These are phyloP conservation scores for Halteria grandinella DNA, from an alignment of 73 alveolate species.

Conservation along the genomic window DNA sequence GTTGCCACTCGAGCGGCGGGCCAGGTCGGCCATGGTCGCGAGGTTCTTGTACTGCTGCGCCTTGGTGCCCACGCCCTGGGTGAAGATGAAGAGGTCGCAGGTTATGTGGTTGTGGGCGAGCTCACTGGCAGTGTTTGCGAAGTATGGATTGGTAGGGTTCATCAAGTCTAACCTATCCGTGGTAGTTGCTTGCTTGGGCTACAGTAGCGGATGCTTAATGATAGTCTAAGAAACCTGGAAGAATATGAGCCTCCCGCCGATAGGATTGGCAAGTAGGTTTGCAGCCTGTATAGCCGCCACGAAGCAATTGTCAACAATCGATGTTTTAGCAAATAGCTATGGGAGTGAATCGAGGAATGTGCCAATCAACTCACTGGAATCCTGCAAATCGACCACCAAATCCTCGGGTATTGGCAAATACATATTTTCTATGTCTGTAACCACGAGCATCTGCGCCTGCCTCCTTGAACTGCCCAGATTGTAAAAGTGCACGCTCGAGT, in stretches of 20 bases:
- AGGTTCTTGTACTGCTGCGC: conserved; percentile 76
- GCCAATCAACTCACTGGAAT: conserved; percentile 80
- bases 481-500: conserved; percentile 86
- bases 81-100: conserved; percentile 83
- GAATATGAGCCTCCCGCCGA: conserved; percentile 79
- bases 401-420: conserved; percentile 91
- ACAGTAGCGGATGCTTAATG: conserved; percentile 63
- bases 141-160: conserved; percentile 43
- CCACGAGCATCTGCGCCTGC: conserved; percentile 83
- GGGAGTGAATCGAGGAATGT: conserved; percentile 69
- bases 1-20: conserved; percentile 86
- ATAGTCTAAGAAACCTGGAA: conserved; percentile 62
- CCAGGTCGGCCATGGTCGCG: conserved; percentile 79
- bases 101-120: conserved; percentile 85
- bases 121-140: conserved; percentile 73
- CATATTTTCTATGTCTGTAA: conserved; percentile 78
- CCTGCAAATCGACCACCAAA: conserved; percentile 82
- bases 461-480: conserved; percentile 78
- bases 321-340: conserved; percentile 58
- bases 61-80: too few species aligned
- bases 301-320: conserved; percentile 57
- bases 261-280: conserved; percentile 45
- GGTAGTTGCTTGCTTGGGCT: conserved; percentile 55
- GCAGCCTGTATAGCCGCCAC: conserved; percentile 68
- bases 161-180: conserved; percentile 54